Evolutionary conservation across 2,329 filamentous ascomycete genomes (phyloP).

Genomic region (Aspergillus versicolor): DNA sequence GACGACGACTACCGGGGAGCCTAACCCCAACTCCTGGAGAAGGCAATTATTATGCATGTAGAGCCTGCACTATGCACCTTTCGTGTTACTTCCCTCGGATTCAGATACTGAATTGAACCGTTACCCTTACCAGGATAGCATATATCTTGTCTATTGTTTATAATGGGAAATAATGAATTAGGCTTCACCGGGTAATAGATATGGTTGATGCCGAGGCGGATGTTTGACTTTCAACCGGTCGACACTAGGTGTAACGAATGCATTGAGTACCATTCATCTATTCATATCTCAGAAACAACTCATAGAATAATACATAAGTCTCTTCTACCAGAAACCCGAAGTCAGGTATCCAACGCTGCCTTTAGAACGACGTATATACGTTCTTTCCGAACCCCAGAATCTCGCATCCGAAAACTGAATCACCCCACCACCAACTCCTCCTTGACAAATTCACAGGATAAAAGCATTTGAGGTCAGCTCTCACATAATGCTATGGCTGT

Average conservation of each 20-base stretch:
- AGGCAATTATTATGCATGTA: not conserved
- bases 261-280: not conserved
- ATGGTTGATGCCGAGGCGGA: no score
- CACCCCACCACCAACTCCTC: not conserved
- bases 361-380: not conserved
- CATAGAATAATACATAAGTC: not conserved
- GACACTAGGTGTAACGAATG: not conserved
- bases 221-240: no score
- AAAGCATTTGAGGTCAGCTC: no score
- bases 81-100: no score
- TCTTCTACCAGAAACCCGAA: not conserved
- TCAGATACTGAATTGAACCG: no score
- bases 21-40: not conserved
- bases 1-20: not conserved
- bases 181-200: not conserved
- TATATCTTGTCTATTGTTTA: no score
- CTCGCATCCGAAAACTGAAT: conserved; percentile 15
- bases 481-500: no score
- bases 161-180: no score
- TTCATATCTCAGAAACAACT: not conserved
- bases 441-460: not conserved
- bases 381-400: conserved; percentile 20
- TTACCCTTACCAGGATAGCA: no score
- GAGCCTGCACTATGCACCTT: not conserved
- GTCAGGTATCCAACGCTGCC: not conserved